phyloP scores from a whole-genome alignment of 805 yeast genomes.

The Metschnikowia chrysomelidarum region DNA sequence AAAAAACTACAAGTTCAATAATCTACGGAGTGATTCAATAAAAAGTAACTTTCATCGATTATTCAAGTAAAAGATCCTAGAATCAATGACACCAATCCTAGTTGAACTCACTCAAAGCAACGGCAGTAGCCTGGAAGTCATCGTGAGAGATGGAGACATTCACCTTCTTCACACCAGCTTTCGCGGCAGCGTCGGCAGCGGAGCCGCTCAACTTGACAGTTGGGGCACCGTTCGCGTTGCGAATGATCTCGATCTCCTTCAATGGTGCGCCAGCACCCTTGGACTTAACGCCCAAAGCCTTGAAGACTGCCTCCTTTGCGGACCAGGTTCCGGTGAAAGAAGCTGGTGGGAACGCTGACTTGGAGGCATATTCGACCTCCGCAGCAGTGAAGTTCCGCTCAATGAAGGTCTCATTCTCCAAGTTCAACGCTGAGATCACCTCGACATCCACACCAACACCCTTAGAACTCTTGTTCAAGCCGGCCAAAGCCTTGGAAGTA shows the following conservation, averaged over 20 bases:
- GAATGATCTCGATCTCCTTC: slow-evolving; percentile 82
- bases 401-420: slow-evolving; percentile 86
- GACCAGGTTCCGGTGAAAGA: slow-evolving; percentile 98
- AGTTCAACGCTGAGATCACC: slow-evolving; percentile 73
- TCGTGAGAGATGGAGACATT: slow-evolving; percentile 94
- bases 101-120: slow-evolving; percentile 70
- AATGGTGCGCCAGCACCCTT: slow-evolving; percentile 95
- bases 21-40: too few relatives aligned
- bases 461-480: slow-evolving; percentile 55
- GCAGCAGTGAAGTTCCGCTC: slow-evolving; percentile 85
- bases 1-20: too few relatives aligned
- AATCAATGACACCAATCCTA: too few relatives aligned
- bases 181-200: slow-evolving; percentile 71
- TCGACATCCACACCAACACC: slow-evolving; percentile 98
- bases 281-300: slow-evolving; percentile 83
- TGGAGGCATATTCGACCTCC: slow-evolving; percentile 76
- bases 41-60: too few relatives aligned
- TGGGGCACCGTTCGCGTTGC: slow-evolving; percentile 78
- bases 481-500: slow-evolving; percentile 62
- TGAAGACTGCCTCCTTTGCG: slow-evolving; percentile 98
- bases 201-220: slow-evolving; percentile 70
- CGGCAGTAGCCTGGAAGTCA: slow-evolving; percentile 96
- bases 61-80: too few relatives aligned
- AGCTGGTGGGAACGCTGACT: slow-evolving; percentile 76
- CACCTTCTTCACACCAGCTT: slow-evolving; percentile 66